Evolutionary conservation across 768 basidiomycete genomes (phyloP).

Genomic region (Tulasnella sp.): DNA sequence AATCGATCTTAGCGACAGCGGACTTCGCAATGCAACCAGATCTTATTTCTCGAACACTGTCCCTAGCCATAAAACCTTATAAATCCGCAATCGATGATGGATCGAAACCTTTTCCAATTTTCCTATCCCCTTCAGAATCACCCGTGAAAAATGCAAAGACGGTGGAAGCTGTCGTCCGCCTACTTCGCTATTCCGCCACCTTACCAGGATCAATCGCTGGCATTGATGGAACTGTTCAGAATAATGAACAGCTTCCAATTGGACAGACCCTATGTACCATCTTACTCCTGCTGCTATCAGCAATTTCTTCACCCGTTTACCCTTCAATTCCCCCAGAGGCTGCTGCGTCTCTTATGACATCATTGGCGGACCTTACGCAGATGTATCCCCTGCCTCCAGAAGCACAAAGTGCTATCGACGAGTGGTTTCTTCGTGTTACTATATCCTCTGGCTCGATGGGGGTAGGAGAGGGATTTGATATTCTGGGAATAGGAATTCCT

Average conservation of each 20-base stretch:
- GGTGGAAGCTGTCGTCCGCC: conserved; percentile 6
- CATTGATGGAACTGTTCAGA: neutral
- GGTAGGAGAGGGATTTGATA: neutral
- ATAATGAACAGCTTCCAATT: conserved; percentile 3
- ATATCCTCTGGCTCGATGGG: conserved; percentile 1
- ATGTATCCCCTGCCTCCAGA: neutral
- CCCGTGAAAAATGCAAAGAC: conserved; percentile 2
- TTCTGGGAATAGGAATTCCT: neutral
- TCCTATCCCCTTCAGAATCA: neutral
- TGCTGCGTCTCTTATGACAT: conserved; percentile 3
- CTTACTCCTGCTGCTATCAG: conserved; percentile 1
- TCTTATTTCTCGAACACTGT: neutral
- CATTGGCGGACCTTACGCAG: neutral
- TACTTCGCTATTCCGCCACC: neutral
- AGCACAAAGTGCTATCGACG: neutral
- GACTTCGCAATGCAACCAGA: neutral
- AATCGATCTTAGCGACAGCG: neutral
- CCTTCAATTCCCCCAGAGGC: conserved; percentile 1
- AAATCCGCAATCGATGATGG: neutral
- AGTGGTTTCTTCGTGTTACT: conserved; percentile 2
- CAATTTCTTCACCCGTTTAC: neutral
- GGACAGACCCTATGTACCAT: neutral
- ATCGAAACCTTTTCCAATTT: neutral
- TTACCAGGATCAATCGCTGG: neutral
- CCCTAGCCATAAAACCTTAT: conserved; percentile 1